phyloP scores from a whole-genome alignment of 176 grass and related monocot genomes.

The Tuctoria greenei region DNA sequence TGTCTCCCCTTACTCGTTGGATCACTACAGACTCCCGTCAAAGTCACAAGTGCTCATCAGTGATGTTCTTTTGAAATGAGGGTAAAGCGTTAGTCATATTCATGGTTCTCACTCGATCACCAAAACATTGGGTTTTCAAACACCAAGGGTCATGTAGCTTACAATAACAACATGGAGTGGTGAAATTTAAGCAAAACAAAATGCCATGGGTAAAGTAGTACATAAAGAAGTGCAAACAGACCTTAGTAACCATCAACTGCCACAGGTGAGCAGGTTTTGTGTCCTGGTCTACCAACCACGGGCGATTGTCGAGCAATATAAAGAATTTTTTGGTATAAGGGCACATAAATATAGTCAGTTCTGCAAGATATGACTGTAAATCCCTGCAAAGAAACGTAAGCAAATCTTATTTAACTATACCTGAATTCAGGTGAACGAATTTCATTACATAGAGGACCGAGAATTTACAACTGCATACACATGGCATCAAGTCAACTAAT shows the following conservation, averaged over 20 bases:
- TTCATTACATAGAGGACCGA: background rate
- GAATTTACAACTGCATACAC: slow-evolving; percentile 22
- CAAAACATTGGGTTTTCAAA: no score
- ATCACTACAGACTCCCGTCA: no score
- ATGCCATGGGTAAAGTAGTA: background rate
- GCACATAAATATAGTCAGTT: slow-evolving; percentile 78
- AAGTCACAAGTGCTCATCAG: no score
- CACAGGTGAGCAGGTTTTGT: slow-evolving; percentile 81
- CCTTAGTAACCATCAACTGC: slow-evolving; percentile 98
- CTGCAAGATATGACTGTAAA: slow-evolving; percentile 93
- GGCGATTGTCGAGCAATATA: slow-evolving; percentile 82
- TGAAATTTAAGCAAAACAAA: background rate
- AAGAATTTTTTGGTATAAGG: slow-evolving; percentile 67
- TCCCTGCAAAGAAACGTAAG: slow-evolving; percentile 64
- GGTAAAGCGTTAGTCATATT: no score
- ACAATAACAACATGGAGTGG: background rate
- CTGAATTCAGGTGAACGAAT: background rate
- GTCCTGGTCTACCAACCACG: slow-evolving; percentile 79
- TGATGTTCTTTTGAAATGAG: no score
- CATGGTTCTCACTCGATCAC: no score
- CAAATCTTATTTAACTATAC: background rate
- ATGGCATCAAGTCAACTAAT: background rate
- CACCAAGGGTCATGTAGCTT: no score
- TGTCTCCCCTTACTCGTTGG: no score
- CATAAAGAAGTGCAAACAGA: slow-evolving; percentile 35